Percentiles rank a stretch among this genome's conserved stretches.
phyloP scores from a whole-genome alignment of 2,329 filamentous ascomycete species.

The Blastomyces emzantsi region DNA sequence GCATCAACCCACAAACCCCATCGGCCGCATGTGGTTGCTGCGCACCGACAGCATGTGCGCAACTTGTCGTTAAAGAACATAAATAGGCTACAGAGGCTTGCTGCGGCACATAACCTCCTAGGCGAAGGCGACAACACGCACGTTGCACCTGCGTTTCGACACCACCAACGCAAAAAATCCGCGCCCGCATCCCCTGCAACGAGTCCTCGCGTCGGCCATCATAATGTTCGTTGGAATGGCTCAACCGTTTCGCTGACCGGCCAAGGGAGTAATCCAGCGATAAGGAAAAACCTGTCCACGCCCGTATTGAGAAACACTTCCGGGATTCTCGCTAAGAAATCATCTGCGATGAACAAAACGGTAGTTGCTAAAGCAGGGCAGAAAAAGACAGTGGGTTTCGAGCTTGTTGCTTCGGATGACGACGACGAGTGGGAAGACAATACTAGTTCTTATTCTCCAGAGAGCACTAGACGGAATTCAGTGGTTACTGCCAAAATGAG shows the following conservation, averaged over 20 bases:
- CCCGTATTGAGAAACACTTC: conserved; percentile 34
- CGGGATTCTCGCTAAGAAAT: conserved; percentile 33
- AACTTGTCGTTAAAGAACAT: conserved; percentile 39
- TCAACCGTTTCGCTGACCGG: conserved; percentile 28
- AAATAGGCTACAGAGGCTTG: conserved; percentile 35
- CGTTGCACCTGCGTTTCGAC: conserved; percentile 18
- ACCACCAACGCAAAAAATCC: conserved; percentile 41
- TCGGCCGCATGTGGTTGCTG: conserved; percentile 37
- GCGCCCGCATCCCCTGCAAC: conserved; percentile 36
- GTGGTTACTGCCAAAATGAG: conserved; percentile 25
- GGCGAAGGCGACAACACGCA: conserved; percentile 19
- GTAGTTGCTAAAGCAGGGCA: conserved; percentile 24
- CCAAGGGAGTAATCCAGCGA: conserved; percentile 28
- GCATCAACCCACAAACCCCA: conserved; percentile 28
- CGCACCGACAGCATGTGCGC: conserved; percentile 35
- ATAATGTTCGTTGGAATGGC: conserved; percentile 35
- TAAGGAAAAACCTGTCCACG: conserved; percentile 40
- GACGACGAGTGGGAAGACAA: conserved; percentile 42
- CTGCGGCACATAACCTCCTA: conserved; percentile 25
- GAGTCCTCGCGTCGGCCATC: conserved; percentile 29
- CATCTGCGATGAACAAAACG: conserved; percentile 20
- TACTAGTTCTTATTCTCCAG: conserved; percentile 39
- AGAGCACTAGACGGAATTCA: conserved; percentile 40
- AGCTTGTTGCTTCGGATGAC: conserved; percentile 36
- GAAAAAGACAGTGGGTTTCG: conserved; percentile 41